Percentiles rank a stretch among this genome's conserved stretches.
phyloP scores from a whole-genome alignment of 345 rosid genomes.

The Rhizophora mangle region DNA sequence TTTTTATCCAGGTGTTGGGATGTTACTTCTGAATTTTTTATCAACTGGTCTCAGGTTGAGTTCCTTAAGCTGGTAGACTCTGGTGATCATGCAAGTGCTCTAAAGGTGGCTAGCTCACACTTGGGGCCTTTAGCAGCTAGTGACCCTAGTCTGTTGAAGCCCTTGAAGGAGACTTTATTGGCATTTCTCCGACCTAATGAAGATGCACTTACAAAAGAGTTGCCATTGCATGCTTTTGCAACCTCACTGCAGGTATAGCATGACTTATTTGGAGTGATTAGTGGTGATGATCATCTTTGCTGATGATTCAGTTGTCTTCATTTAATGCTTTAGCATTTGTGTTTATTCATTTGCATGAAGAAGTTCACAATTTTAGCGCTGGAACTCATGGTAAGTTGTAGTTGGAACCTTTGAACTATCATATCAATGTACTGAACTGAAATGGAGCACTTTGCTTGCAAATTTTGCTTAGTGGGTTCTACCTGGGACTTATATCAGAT shows the following conservation, averaged over 20 bases:
- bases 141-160: slow-evolving; percentile 62
- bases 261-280: no score
- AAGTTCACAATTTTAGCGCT: no score
- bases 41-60: slow-evolving; percentile 55
- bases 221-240: slow-evolving; percentile 70
- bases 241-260: slow-evolving; percentile 73
- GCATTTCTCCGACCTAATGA: slow-evolving; percentile 63
- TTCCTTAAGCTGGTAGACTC: slow-evolving; percentile 72
- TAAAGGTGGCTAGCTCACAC: slow-evolving; percentile 73
- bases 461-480: no score
- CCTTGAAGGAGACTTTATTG: slow-evolving; percentile 83
- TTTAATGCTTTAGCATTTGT: no score
- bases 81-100: slow-evolving; percentile 75
- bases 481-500: background rate
- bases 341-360: no score
- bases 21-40: background rate
- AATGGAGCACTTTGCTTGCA: no score
- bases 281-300: no score
- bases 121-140: slow-evolving; percentile 85
- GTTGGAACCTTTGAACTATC: no score
- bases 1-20: background rate
- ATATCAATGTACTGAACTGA: no score
- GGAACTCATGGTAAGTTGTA: no score
- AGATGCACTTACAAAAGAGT: slow-evolving; percentile 51
- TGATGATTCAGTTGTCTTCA: no score